Conservation (phyloP, 106 monocot genomes). For the Phalaenopsis aphrodite region DNA sequence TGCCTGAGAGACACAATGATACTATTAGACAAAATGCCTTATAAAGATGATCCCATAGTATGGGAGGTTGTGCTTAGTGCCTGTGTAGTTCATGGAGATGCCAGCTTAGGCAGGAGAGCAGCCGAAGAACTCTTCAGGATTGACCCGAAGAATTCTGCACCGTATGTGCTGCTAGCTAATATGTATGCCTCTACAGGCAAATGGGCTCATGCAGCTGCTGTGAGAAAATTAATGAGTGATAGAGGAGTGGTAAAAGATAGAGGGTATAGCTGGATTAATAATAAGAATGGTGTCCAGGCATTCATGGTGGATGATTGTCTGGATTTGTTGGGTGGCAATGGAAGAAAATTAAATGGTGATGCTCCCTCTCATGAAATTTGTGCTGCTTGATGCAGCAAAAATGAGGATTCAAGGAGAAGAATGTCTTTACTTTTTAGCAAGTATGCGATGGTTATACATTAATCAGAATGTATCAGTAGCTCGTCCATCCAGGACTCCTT, state of each 20-base stretch:
- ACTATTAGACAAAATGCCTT: slow-evolving; percentile 52
- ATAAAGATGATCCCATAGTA: slow-evolving; percentile 65
- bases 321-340: neutral
- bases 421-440: too few relatives aligned
- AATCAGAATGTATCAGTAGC: too few relatives aligned
- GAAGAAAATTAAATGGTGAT: neutral
- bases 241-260: slow-evolving; percentile 53
- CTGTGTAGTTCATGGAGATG: slow-evolving; percentile 66
- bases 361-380: neutral
- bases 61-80: slow-evolving; percentile 90
- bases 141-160: slow-evolving; percentile 59
- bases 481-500: too few relatives aligned
- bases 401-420: too few relatives aligned
- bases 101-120: slow-evolving; percentile 48
- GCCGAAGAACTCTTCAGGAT: slow-evolving; percentile 66
- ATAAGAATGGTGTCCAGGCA: slow-evolving; percentile 36
- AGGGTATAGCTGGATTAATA: slow-evolving; percentile 82
- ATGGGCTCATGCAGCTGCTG: slow-evolving; percentile 42
- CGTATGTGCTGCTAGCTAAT: slow-evolving; percentile 81
- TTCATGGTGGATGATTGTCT: slow-evolving; percentile 74
- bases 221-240: slow-evolving; percentile 63
- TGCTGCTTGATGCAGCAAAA: neutral
- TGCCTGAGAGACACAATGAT: slow-evolving; percentile 52
- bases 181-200: slow-evolving; percentile 65
- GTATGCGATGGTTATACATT: too few relatives aligned